A percentile compares a stretch with the other conserved stretches of the same genome.
Evolutionary conservation across 495 filamentous ascomycete genomes (phyloP).

Genomic region (Penicillium fimorum): DNA sequence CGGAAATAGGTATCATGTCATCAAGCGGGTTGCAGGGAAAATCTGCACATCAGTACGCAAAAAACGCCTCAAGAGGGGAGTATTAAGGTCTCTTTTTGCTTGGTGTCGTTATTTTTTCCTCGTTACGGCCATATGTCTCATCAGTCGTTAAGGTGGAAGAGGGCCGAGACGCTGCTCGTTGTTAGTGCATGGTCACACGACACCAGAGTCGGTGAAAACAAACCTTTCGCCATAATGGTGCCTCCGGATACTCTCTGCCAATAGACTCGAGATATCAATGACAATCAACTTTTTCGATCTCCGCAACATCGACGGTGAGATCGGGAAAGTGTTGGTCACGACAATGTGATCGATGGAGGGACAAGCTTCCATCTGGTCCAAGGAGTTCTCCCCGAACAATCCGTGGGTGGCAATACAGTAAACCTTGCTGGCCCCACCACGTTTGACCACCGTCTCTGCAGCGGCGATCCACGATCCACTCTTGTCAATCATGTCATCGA

Average conservation of each 20-base stretch:
- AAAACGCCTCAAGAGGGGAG: conserved; percentile 18
- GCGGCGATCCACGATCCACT: conserved; percentile 95
- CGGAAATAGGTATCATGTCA: conserved; percentile 32
- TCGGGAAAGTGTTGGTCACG: conserved; percentile 95
- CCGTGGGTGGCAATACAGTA: conserved; percentile 98
- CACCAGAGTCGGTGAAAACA: conserved; percentile 21
- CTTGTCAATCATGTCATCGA: conserved; percentile 99
- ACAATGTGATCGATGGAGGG: conserved; percentile 90
- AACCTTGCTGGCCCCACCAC: conserved; percentile 86
- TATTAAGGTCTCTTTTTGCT: conserved; percentile 8
- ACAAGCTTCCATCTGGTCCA: conserved; percentile 88
- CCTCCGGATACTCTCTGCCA: conserved; percentile 88
- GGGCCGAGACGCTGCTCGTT: conserved; percentile 67
- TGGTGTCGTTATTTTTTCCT: conserved; percentile 11
- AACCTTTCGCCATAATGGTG: conserved; percentile 85
- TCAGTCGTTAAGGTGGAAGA: conserved; percentile 67
- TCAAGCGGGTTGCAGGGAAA: conserved; percentile 21
- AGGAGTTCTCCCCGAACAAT: conserved; percentile 83
- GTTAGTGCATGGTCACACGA: conserved; percentile 10
- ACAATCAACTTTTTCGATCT: conserved; percentile 80
- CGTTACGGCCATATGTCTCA: conserved; percentile 23
- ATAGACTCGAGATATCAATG: conserved; percentile 80
- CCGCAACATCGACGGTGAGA: conserved; percentile 65
- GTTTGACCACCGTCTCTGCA: conserved; percentile 95
- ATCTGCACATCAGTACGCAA: conserved; percentile 27